Evolutionary conservation across 1,284 basidiomycete species (phyloP).

Genomic region (Trichosporon coremiiforme): DNA sequence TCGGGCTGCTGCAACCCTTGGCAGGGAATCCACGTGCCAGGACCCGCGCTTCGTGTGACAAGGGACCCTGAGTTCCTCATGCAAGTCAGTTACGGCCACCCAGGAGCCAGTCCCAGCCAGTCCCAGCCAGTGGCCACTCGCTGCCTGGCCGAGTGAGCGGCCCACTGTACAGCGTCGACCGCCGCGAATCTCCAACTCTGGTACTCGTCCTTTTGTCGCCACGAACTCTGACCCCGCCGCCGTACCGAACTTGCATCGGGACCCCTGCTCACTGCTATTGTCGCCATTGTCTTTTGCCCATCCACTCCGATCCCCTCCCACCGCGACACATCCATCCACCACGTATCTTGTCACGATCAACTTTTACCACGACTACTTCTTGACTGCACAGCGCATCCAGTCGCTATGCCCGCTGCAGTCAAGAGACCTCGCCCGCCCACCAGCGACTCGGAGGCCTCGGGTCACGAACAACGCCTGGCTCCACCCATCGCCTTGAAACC

Average conservation of each 20-base stretch:
- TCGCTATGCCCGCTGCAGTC: slow-evolving; percentile 18
- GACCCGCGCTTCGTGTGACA: slow-evolving; percentile 2
- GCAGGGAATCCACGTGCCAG: slow-evolving; percentile 1
- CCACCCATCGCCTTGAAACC: slow-evolving; percentile 6
- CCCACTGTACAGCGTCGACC: background rate
- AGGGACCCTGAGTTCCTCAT: slow-evolving; percentile 3
- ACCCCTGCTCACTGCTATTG: background rate
- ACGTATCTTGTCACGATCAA: slow-evolving; percentile 2
- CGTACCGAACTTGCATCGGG: background rate
- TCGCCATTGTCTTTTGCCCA: background rate
- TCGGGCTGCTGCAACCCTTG: background rate
- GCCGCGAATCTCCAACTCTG: background rate
- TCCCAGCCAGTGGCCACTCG: background rate
- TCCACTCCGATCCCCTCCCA: background rate
- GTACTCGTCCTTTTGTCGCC: background rate
- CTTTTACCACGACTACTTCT: background rate
- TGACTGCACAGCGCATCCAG: slow-evolving; percentile 16
- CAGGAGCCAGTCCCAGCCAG: too few species aligned
- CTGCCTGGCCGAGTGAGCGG: background rate
- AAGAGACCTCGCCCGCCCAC: slow-evolving; percentile 6
- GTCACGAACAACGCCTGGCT: slow-evolving; percentile 14
- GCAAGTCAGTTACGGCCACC: background rate
- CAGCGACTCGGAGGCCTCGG: slow-evolving; percentile 15
- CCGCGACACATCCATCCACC: slow-evolving; percentile 12
- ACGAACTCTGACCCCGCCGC: background rate